These are phyloP conservation scores for Ophiocordyceps sinensis DNA, from an alignment of 2,329 filamentous ascomycete genomes.

Conservation along the genomic window DNA sequence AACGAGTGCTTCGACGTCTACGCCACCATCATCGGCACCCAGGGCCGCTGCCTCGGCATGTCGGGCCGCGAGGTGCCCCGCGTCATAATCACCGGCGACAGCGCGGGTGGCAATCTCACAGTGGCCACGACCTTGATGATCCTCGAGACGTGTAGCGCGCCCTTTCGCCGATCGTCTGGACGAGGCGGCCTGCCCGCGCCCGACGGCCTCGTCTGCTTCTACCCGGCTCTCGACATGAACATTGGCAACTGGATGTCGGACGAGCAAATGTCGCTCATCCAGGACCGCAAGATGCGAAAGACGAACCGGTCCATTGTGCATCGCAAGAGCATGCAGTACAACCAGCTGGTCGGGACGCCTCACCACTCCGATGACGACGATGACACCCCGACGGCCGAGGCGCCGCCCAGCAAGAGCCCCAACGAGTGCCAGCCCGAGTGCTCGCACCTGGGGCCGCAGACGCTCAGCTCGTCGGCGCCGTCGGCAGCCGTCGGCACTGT, in stretches of 20 bases:
- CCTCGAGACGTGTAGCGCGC: slow-evolving; percentile 52
- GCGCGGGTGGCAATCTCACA: slow-evolving; percentile 33
- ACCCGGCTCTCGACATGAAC: slow-evolving; percentile 89
- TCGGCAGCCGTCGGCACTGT: slow-evolving; percentile 3
- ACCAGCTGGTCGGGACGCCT: slow-evolving; percentile 68
- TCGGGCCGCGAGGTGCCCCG: slow-evolving; percentile 22
- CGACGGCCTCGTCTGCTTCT: slow-evolving; percentile 70
- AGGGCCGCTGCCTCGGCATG: slow-evolving; percentile 28
- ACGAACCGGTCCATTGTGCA: slow-evolving; percentile 67
- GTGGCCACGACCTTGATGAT: slow-evolving; percentile 77
- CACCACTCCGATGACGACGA: slow-evolving; percentile 70
- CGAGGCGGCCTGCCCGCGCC: slow-evolving; percentile 53
- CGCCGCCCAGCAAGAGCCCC: slow-evolving; percentile 13
- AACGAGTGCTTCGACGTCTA: slow-evolving; percentile 37
- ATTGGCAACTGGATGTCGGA: slow-evolving; percentile 99
- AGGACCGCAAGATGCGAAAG: slow-evolving; percentile 62
- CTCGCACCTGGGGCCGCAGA: slow-evolving; percentile 29
- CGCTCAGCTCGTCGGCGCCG: slow-evolving; percentile 9
- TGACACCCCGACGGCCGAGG: slow-evolving; percentile 21
- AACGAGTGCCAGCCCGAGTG: slow-evolving; percentile 28
- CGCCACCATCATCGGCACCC: slow-evolving; percentile 20
- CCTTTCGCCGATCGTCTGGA: slow-evolving; percentile 13
- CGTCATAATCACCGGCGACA: slow-evolving; percentile 32
- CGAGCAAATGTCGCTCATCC: slow-evolving; percentile 89
- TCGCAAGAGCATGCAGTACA: slow-evolving; percentile 81